phyloP scores from a whole-genome alignment of 179 eudicot genomes.

The Vitellaria paradoxa region DNA sequence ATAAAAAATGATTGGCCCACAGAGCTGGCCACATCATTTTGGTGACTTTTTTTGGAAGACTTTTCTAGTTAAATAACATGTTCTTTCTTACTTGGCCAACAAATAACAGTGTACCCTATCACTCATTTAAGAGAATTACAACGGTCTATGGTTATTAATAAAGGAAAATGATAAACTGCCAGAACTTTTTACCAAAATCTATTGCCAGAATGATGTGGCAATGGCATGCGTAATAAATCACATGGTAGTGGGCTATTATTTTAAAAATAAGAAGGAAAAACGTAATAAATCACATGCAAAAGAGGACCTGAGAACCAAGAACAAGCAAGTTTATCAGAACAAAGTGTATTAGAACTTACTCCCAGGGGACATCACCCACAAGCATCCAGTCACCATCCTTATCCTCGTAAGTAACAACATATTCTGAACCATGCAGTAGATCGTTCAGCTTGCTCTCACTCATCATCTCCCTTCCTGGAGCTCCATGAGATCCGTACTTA shows the following conservation, averaged over 20 bases:
- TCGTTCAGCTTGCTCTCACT: conserved; percentile 25
- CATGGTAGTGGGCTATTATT: neutral
- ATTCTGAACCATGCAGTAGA: conserved; percentile 20
- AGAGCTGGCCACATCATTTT: too few species aligned
- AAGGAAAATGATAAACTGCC: too few species aligned
- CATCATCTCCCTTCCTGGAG: conserved; percentile 16
- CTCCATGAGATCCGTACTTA: conserved; percentile 22
- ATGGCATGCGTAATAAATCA: too few species aligned
- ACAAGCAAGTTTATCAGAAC: neutral
- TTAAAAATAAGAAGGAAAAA: neutral
- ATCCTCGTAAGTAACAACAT: conserved; percentile 27
- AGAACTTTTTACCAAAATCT: too few species aligned
- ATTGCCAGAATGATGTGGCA: too few species aligned
- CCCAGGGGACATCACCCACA: conserved; percentile 26
- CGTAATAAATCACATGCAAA: too few species aligned
- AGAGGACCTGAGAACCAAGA: neutral
- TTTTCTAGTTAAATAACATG: too few species aligned
- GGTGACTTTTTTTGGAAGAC: too few species aligned
- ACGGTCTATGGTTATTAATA: too few species aligned
- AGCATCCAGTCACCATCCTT: conserved; percentile 26
- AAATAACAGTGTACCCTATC: neutral
- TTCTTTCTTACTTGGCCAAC: neutral
- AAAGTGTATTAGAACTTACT: conserved; percentile 12
- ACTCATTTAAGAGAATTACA: neutral
- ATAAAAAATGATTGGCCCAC: too few species aligned